Evolutionary conservation across 805 yeast species (phyloP).

Genomic region (Candida coquimbonensis): DNA sequence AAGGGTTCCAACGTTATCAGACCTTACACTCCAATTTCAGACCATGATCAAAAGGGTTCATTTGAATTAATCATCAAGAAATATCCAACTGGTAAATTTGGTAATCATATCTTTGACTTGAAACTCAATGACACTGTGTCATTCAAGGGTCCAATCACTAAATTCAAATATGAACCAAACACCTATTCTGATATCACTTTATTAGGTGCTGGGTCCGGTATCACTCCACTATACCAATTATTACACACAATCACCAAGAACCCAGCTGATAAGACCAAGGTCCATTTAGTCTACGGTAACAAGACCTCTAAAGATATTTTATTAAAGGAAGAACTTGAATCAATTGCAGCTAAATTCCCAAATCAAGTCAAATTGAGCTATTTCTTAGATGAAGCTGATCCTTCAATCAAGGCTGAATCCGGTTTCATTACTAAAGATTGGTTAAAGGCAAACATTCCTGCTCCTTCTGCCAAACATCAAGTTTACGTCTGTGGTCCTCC

Average conservation of each 20-base stretch:
- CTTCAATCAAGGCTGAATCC: slow-evolving; percentile 43
- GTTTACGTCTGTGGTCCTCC: slow-evolving; percentile 96
- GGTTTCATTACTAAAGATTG: slow-evolving; percentile 80
- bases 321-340: slow-evolving; percentile 71
- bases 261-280: slow-evolving; percentile 85
- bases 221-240: slow-evolving; percentile 91
- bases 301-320: slow-evolving; percentile 73
- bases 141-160: slow-evolving; percentile 89
- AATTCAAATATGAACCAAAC: slow-evolving; percentile 89
- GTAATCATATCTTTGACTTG: slow-evolving; percentile 62
- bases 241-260: slow-evolving; percentile 67
- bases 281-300: slow-evolving; percentile 76
- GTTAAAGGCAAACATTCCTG: slow-evolving; percentile 53
- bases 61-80: slow-evolving; percentile 78
- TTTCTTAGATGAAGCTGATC: slow-evolving; percentile 62
- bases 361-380: slow-evolving; percentile 73
- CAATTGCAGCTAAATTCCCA: slow-evolving; percentile 55
- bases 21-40: slow-evolving; percentile 76
- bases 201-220: slow-evolving; percentile 96
- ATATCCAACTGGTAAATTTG: slow-evolving; percentile 81
- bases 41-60: slow-evolving; percentile 59
- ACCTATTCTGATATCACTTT: slow-evolving; percentile 71
- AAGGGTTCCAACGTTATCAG: slow-evolving; percentile 82
- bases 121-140: slow-evolving; percentile 76
- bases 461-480: slow-evolving; percentile 61